Base-by-base conservation (phyloP, 2,329 filamentous ascomycete genomes). In the Pestalotiopsis sp. region DNA sequence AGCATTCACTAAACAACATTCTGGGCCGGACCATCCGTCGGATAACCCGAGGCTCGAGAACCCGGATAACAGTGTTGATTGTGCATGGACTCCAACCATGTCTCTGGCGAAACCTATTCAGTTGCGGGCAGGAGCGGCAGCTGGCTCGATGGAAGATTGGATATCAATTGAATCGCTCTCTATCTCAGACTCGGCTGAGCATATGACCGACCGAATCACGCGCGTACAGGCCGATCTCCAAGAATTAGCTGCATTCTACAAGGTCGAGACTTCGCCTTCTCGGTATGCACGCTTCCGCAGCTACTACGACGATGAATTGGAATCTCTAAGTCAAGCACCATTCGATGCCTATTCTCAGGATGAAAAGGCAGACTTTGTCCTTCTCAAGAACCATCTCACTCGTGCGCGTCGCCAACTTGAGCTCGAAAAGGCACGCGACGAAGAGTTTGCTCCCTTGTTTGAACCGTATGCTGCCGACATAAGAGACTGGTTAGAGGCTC, bases 211-310 rank as follows among this genome's bases (percentile, higher is more conserved):
- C 56, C 80, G 82, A 25, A 81, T 87, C 14, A 74, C 79, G 11
- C 81, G 84, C 9, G 78, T 87, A 3, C 75, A 73, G 2, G 77
- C 78, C 41, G 87, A 89, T 68, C 69, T 86, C 2, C 70, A 76
- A 7, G 82, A 87, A n/a, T 76, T 89, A 2, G 74, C 81, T 9
- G 75, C 74, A 1, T 88, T 86, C 72, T 87, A 87, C 76, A 83
- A 82, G 64, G 81, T 88, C 69, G 76, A 76, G 0, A 80, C 84
- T 52, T 87, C 86, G 0, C 72, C 77, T 0, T 75, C 74, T 1
- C 80, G 86, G 0, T 77, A 79, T 62, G 63, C 75, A 4, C 80
- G 81, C 1, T 72, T 88, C 0, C 69, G 77, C 1, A 69, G 74
- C 13, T 88, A 82, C 72, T 83, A 83, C 69, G 66, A 73, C 0